These are phyloP conservation scores for Truncatella angustata DNA, from an alignment of 2,329 filamentous ascomycete genomes.

Conservation along the genomic window DNA sequence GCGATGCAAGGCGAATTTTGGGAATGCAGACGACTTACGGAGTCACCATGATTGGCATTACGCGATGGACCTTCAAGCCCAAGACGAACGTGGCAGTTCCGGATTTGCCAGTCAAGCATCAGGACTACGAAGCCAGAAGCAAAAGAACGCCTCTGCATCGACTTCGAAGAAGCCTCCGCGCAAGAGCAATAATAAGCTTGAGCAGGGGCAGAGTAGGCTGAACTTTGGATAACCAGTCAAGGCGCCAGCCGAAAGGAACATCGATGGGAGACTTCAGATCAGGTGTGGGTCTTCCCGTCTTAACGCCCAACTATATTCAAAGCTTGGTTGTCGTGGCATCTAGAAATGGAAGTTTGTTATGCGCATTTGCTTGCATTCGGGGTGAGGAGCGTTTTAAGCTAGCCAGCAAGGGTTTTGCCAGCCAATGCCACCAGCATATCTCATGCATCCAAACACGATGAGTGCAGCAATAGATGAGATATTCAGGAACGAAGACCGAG, in stretches of 20 bases:
- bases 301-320: constrained; percentile 1
- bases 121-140: constrained; percentile 31
- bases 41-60: constrained; percentile 95
- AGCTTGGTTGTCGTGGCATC: not conserved
- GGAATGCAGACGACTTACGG: constrained; percentile 55
- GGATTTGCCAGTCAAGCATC: constrained; percentile 39
- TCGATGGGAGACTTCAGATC: constrained; percentile 12
- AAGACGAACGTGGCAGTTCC: constrained; percentile 52
- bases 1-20: constrained; percentile 64
- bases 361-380: not conserved
- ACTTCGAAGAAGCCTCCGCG: constrained; percentile 35
- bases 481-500: constrained; percentile 2
- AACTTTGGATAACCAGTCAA: constrained; percentile 50
- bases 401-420: not conserved
- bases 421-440: not conserved
- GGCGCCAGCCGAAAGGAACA: not conserved
- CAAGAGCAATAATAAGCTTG: constrained; percentile 39
- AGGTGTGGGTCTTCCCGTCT: constrained; percentile 14
- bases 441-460: not conserved
- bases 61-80: constrained; percentile 77
- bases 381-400: not conserved
- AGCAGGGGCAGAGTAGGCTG: constrained; percentile 60
- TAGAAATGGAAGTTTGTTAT: not conserved
- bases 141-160: constrained; percentile 30
- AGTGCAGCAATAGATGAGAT: constrained; percentile 1